Evolutionary conservation across 495 filamentous ascomycete genomes (phyloP).

Genomic region (Platismatia glauca): DNA sequence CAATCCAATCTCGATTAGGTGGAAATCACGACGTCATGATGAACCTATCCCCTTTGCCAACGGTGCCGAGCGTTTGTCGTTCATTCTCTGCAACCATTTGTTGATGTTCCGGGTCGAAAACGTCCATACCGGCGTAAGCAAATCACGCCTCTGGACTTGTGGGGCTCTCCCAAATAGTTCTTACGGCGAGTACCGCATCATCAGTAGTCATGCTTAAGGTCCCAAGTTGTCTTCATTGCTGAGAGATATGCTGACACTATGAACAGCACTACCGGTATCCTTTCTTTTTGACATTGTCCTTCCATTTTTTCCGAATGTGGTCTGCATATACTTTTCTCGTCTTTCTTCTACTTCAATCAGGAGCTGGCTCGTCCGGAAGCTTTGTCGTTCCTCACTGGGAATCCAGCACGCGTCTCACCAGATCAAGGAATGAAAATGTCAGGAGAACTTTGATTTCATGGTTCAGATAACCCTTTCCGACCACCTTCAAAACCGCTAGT

Average conservation of each 20-base stretch:
- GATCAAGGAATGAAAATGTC: too few species aligned
- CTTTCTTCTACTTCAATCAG: not conserved
- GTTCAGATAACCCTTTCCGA: constrained; percentile 48
- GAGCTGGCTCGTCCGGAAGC: not conserved
- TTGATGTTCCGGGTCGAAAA: not conserved
- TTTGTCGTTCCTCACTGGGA: not conserved
- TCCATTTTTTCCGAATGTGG: not conserved
- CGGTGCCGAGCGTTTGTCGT: not conserved
- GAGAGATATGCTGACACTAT: too few species aligned
- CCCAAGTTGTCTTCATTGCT: too few species aligned
- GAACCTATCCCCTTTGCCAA: not conserved
- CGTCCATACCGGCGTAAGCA: not conserved
- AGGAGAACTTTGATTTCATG: not conserved
- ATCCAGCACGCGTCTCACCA: not conserved
- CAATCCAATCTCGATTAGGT: not conserved
- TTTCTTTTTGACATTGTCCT: not conserved
- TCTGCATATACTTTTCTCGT: too few species aligned
- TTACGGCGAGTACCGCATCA: not conserved
- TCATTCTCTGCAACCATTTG: not conserved
- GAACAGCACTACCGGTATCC: not conserved
- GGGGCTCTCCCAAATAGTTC: not conserved
- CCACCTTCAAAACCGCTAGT: constrained; percentile 68
- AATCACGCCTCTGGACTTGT: not conserved
- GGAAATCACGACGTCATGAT: not conserved
- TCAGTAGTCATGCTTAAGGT: not conserved